Percentiles rank a stretch among this genome's conserved stretches.
phyloP scores from a whole-genome alignment of 306 rosid genomes.

The Acacia acuminata region DNA sequence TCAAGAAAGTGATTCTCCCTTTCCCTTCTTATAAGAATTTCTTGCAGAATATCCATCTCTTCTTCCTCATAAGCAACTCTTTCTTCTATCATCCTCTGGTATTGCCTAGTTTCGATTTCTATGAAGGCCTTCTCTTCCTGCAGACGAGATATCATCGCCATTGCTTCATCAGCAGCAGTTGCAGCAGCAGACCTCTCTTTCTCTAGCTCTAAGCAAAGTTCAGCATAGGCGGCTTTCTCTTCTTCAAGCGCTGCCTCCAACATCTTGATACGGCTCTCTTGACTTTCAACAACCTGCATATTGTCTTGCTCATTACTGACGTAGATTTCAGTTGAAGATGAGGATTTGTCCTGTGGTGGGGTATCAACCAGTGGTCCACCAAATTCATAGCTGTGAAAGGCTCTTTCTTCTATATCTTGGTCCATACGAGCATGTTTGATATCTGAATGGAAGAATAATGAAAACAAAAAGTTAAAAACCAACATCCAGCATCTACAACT shows the following conservation, averaged over 20 bases:
- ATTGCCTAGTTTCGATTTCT: constrained; percentile 77
- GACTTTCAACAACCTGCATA: constrained; percentile 39
- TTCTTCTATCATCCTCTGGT: constrained; percentile 80
- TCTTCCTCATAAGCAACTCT: constrained; percentile 80
- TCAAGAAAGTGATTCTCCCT: constrained; percentile 72
- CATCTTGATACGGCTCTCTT: constrained; percentile 40
- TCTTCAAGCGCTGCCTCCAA: constrained; percentile 66
- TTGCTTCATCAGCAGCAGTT: constrained; percentile 92
- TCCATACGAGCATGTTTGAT: constrained; percentile 34
- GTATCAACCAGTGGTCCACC: constrained; percentile 47
- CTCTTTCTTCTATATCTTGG: constrained; percentile 42
- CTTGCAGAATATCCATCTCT: constrained; percentile 79
- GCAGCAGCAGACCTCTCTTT: constrained; percentile 96
- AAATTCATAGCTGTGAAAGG: constrained; percentile 49
- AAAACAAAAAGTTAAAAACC: constrained; percentile 29
- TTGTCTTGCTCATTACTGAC: constrained; percentile 27
- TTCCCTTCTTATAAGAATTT: constrained; percentile 80
- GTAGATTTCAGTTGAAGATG: constrained; percentile 36
- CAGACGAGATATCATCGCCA: constrained; percentile 89
- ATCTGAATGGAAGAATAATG: constrained; percentile 39
- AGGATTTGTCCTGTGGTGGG: constrained; percentile 36
- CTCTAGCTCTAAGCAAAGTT: constrained; percentile 86
- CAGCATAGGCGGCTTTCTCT: constrained; percentile 63
- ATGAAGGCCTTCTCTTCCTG: constrained; percentile 76
- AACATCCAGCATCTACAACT: constrained; percentile 20